Conservation (phyloP, 169 alveolate species). For the Plasmodium gonderi region DNA sequence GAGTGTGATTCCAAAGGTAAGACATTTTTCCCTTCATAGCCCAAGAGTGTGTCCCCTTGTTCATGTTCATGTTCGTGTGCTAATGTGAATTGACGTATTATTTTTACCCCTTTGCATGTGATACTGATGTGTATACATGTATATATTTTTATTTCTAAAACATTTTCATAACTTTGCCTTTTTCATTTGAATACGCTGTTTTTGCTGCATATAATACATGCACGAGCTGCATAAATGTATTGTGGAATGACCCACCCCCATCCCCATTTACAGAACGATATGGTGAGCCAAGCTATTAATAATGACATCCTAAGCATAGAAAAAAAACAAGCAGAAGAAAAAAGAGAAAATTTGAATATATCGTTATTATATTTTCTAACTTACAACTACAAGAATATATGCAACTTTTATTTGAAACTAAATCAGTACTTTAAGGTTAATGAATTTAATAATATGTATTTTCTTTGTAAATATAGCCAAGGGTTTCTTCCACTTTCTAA, state of each 20-base stretch:
- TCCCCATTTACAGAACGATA: slow-evolving; percentile 28
- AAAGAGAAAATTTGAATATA: slow-evolving; percentile 33
- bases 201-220: too few species aligned
- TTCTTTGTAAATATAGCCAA: slow-evolving; percentile 42
- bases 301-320: slow-evolving; percentile 28
- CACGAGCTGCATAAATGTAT: too few species aligned
- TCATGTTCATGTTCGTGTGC: not conserved
- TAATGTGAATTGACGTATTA: not conserved
- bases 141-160: slow-evolving; percentile 2
- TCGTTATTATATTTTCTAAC: slow-evolving; percentile 15
- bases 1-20: slow-evolving; percentile 29
- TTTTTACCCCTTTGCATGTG: not conserved
- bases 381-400: slow-evolving; percentile 16
- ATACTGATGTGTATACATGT: not conserved
- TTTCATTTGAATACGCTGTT: too few species aligned
- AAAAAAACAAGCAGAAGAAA: slow-evolving; percentile 2
- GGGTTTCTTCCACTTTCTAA: slow-evolving; percentile 19
- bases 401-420: slow-evolving; percentile 7
- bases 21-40: not conserved
- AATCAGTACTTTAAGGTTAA: slow-evolving; percentile 11
- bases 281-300: slow-evolving; percentile 36
- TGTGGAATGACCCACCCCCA: not conserved
- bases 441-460: slow-evolving; percentile 31
- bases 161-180: too few species aligned
- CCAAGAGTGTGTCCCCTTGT: not conserved